These are phyloP conservation scores for Marasmius fiardii DNA, from an alignment of 1,284 basidiomycete genomes.

Conservation along the genomic window DNA sequence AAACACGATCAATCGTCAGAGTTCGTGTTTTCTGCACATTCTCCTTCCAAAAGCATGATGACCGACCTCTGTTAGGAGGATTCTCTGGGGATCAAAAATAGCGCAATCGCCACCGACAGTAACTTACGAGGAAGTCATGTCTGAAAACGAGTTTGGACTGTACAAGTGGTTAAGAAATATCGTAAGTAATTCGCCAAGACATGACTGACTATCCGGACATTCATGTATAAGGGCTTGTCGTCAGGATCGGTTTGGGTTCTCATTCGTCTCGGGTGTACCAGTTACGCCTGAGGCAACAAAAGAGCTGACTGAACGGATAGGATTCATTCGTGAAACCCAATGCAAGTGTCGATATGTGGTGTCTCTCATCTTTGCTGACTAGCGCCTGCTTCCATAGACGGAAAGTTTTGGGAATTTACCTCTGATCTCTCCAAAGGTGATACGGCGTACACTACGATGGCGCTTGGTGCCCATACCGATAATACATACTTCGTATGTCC, in stretches of 20 bases:
- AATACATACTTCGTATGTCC: conserved; percentile 87
- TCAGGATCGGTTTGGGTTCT: conserved; percentile 87
- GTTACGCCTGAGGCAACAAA: conserved; percentile 84
- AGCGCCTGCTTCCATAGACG: conserved; percentile 48
- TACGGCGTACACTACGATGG: conserved; percentile 86
- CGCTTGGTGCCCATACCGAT: conserved; percentile 91
- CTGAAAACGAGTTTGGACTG: conserved; percentile 60
- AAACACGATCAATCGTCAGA: conserved; percentile 29
- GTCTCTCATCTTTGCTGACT: conserved; percentile 8
- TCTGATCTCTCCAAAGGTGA: conserved; percentile 90
- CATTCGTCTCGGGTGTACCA: conserved; percentile 83
- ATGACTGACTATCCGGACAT: background rate
- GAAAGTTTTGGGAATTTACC: conserved; percentile 97
- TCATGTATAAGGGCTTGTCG: background rate
- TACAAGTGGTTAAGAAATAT: conserved; percentile 83
- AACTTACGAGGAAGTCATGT: conserved; percentile 75
- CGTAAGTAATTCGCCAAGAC: conserved; percentile 43
- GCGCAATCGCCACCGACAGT: conserved; percentile 75
- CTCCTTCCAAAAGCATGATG: conserved; percentile 3
- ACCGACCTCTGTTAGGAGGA: conserved; percentile 45
- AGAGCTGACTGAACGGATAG: conserved; percentile 71
- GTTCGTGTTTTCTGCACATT: conserved; percentile 30
- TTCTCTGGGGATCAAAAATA: conserved; percentile 83
- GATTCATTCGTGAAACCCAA: conserved; percentile 91
- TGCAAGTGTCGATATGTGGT: conserved; percentile 45